phyloP scores from a whole-genome alignment of 345 rosid genomes.

The Odontarrhena argentea region DNA sequence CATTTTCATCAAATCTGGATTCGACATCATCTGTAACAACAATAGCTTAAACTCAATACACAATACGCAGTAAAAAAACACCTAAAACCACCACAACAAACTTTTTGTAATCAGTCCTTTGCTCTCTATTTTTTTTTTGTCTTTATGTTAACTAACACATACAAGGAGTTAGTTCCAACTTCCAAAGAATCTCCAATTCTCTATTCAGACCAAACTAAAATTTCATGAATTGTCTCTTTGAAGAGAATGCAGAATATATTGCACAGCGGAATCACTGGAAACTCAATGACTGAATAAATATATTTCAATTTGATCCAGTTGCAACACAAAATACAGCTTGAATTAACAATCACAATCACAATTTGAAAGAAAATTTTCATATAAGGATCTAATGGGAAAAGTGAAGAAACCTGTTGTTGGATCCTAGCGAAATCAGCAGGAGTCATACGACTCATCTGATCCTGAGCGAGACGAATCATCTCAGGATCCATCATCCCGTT shows the following conservation, averaged over 20 bases:
- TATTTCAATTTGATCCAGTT: background rate
- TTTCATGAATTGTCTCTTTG: background rate
- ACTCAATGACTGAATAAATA: background rate
- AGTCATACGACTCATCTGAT: constrained; percentile 95
- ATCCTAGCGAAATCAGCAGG: constrained; percentile 77
- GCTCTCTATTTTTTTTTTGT: background rate
- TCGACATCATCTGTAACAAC: constrained; percentile 79
- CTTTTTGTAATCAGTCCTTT: background rate
- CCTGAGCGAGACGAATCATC: constrained; percentile 82
- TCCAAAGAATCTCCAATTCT: too few species aligned
- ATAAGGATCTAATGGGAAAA: background rate
- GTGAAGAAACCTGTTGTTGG: constrained; percentile 56
- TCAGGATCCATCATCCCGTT: constrained; percentile 97
- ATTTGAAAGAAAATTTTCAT: background rate
- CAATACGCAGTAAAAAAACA: constrained; percentile 11
- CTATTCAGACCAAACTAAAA: background rate
- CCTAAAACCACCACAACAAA: background rate
- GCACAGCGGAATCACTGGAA: background rate
- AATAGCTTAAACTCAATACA: background rate
- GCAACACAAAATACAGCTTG: background rate
- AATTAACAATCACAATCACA: background rate
- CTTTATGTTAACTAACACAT: background rate
- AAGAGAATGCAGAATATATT: background rate
- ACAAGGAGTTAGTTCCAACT: background rate
- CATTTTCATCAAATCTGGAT: constrained; percentile 94